Evolutionary conservation across 2,329 filamentous ascomycete species (phyloP), one percentile per base, ranked within the genome.

Genomic region (Stagonosporopsis rhizophila): DNA sequence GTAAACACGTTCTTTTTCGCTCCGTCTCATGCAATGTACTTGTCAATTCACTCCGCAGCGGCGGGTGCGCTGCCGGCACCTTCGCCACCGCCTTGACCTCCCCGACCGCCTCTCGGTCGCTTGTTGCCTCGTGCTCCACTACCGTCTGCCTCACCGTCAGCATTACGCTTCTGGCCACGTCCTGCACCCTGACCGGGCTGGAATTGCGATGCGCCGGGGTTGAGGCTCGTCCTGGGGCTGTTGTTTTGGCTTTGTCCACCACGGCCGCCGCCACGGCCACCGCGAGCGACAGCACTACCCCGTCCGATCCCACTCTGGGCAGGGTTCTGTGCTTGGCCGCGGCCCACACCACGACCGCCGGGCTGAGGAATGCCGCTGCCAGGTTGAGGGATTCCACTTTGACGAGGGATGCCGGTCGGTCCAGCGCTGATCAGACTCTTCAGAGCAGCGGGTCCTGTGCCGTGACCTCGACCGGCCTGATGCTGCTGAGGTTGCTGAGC

Each of bases 121-220:
- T 76, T 76, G 2, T 66, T 71, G 14, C 69, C 71, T 7, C 68
- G 58, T 27, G 68, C 59, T 14, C 64, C 68, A 12, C 61, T 67
- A 15, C 63, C 67, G 0, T 69, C 70, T 7, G 61, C 67, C 19
- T 72, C 72, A 35, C 70, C 71, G 28, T 75, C 72, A 19, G 67
- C 61, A 5, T 65, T 64, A 7, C 74, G 66, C 62, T 76, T 76
- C 62, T 75, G 69, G 1, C 69, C 73, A 5, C 70, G 62, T 8
- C 69, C 70, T 40, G 52, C 62, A 20, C 63, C 60, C 19, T 53
- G 62, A 30, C 61, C 68, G 20, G 75, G 75, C n/a, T 67, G 60
- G 44, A 78, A 78, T 5, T 70, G 65, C 44, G 55, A 56, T 1
- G 76, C 77, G 17, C 62, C 66, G 1, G 75, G 69, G 39, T 77